phyloP scores from a whole-genome alignment of 805 yeast species.

The Yarrowia sp. region DNA sequence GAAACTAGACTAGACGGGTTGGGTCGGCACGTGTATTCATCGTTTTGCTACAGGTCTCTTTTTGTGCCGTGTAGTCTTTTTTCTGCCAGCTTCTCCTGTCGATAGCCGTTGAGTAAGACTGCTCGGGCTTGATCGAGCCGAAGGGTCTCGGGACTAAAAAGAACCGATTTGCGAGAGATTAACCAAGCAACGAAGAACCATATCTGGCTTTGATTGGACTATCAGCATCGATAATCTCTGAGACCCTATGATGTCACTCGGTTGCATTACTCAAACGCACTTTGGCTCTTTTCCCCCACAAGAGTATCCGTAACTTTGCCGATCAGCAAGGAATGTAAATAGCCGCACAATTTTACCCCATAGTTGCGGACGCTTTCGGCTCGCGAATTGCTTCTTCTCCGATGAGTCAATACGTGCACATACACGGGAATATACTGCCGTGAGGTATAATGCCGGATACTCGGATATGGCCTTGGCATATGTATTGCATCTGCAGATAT shows the following conservation, averaged over 20 bases:
- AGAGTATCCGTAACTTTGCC: neutral
- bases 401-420: neutral
- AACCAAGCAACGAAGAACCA: neutral
- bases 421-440: neutral
- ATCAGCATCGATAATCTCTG: neutral
- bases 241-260: neutral
- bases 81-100: too few relatives aligned
- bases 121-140: too few relatives aligned
- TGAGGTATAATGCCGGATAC: too few relatives aligned
- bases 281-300: neutral
- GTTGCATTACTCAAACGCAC: neutral
- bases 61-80: too few relatives aligned
- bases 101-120: too few relatives aligned
- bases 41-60: too few relatives aligned
- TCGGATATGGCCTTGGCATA: neutral
- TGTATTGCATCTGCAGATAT: neutral
- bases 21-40: too few relatives aligned
- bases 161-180: too few relatives aligned
- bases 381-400: too few relatives aligned
- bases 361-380: neutral
- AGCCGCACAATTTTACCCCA: neutral
- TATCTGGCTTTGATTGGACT: neutral
- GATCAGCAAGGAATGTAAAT: slow-evolving; percentile 6
- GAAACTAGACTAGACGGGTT: too few relatives aligned
- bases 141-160: too few relatives aligned